Conservation (phyloP, 768 basidiomycete genomes). For the Sarcomyxa edulis region DNA sequence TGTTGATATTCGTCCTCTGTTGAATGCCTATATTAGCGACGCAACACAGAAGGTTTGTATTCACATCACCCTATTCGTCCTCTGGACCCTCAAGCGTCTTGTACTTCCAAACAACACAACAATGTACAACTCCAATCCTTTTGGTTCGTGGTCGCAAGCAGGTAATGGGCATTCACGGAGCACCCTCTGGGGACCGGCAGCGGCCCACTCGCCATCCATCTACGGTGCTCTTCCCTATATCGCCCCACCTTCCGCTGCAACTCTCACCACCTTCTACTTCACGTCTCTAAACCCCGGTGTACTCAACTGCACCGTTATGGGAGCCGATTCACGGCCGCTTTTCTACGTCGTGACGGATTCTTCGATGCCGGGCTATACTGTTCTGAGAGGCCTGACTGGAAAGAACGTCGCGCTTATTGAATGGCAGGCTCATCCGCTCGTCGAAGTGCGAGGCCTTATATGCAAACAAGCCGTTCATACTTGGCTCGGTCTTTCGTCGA, state of each 20-base stretch:
- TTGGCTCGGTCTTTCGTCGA: constrained; percentile 51
- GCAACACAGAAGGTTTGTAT: no score
- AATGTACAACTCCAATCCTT: no score
- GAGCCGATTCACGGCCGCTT: constrained; percentile 39
- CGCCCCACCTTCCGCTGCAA: constrained; percentile 23
- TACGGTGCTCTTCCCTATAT: constrained; percentile 63
- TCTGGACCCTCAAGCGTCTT: no score
- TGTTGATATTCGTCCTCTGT: no score
- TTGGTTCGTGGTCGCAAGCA: no score
- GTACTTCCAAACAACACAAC: no score
- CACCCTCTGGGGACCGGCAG: no score
- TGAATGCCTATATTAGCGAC: no score
- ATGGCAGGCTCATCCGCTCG: constrained; percentile 43
- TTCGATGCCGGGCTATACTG: constrained; percentile 45
- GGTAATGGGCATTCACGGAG: no score
- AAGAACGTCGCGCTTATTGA: constrained; percentile 50
- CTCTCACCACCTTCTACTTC: constrained; percentile 38
- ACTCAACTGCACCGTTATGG: constrained; percentile 50
- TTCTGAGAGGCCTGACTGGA: constrained; percentile 43
- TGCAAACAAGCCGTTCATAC: constrained; percentile 41
- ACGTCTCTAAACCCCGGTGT: constrained; percentile 44
- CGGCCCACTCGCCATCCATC: constrained; percentile 52
- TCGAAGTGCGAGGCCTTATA: constrained; percentile 51
- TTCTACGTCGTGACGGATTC: constrained; percentile 48
- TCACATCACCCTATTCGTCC: no score